Base-by-base conservation (phyloP, 2,329 filamentous ascomycete species). In the Tetracladium maxilliforme region DNA sequence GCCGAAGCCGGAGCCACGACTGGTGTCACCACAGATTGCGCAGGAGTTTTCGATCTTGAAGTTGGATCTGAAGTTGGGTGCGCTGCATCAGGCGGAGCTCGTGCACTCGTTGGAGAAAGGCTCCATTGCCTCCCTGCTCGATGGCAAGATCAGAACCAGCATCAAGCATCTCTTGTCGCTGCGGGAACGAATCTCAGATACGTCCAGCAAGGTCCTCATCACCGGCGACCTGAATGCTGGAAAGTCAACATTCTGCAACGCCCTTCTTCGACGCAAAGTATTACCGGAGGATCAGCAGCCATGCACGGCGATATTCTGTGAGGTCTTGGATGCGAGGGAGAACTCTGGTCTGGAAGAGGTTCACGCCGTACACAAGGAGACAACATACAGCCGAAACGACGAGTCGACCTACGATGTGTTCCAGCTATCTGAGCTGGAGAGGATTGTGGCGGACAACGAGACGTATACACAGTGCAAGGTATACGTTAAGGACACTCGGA, bases 201-300 rank as follows among this genome's bases (percentile, higher is more conserved):
- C 83, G 0, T 82, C 87, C 5, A 95, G 87, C 53, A 98, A 98
- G 49, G 90, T 98, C 2, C 56, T 98, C 30, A 75, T 98, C 11
- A 98, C 90, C 1, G 90, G 90, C 42, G 90, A 98, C 46, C 54
- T 98, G 27, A 98, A 98, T 44, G 87, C 90, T 7, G 90, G 90
- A 44, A 98, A 98, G 47, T 98, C 90, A 4, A 98, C 90, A 1
- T 98, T 98, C 42, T 98, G 90, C 56, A 98, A 98, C 50, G 90
- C 90, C n/a, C 59, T 98, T 3, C 55, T 98, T 20, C 76, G 90
- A 32, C 72, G 86, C 33, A 95, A 95, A 51, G 70, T 98, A 15
- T 55, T 98, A 4, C 90, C 90, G 1, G 90, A 95, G 51, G 90
- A 98, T 41, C 87, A 98, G 49, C 90, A 95, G 45, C 90, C 90